Evolutionary conservation across 441 rosid genomes (phyloP).

Genomic region (Dalechampia spathulata): DNA sequence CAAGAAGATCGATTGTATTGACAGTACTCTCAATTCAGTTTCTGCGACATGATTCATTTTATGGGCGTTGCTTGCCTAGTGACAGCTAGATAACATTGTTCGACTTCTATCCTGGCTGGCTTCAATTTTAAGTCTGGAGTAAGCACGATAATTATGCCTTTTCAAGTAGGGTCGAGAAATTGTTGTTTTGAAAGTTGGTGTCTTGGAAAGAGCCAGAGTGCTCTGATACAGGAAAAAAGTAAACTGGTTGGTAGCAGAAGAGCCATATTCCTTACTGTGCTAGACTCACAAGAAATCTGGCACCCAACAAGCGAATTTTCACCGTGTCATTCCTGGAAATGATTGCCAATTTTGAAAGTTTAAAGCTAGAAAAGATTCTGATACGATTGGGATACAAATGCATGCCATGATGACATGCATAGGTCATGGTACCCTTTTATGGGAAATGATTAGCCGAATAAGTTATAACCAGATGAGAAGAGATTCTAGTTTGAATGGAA

Average conservation of each 20-base stretch:
- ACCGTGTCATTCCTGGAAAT: conserved; percentile 4
- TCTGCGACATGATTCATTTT: too few relatives aligned
- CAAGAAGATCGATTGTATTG: too few relatives aligned
- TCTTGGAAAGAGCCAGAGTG: conserved; percentile 3
- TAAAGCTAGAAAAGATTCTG: conserved; percentile 21
- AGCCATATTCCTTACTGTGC: conserved; percentile 4
- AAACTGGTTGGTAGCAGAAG: not conserved
- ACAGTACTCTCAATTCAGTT: too few relatives aligned
- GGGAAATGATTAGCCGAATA: conserved; percentile 22
- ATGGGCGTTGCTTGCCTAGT: too few relatives aligned
- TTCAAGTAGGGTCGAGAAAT: not conserved
- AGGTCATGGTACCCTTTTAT: not conserved
- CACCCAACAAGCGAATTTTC: not conserved
- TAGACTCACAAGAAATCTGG: not conserved
- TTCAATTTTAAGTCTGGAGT: not conserved
- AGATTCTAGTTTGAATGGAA: conserved; percentile 25
- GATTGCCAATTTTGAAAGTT: conserved; percentile 5
- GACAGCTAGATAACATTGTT: not conserved
- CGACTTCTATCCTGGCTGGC: conserved; percentile 1
- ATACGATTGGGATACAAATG: conserved; percentile 15
- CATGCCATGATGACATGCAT: conserved; percentile 14
- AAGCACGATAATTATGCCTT: not conserved
- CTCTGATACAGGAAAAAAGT: conserved; percentile 2
- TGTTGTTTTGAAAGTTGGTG: conserved; percentile 4
- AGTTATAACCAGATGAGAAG: conserved; percentile 16